These are phyloP conservation scores for Coniochaeta sp. DNA, from an alignment of 2,329 filamentous ascomycete species.

Conservation along the genomic window DNA sequence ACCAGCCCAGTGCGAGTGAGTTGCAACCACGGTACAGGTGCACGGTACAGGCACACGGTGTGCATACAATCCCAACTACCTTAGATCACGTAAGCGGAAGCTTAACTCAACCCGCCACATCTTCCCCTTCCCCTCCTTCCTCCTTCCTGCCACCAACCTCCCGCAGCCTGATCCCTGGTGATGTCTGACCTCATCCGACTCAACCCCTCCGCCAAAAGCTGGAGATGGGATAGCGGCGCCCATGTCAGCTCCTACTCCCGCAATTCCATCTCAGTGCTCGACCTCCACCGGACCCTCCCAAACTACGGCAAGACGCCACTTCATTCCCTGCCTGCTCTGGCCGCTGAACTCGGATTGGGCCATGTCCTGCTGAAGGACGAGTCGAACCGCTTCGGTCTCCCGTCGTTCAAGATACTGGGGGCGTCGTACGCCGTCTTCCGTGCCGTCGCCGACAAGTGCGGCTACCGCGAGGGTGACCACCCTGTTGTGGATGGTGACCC, in stretches of 20 bases:
- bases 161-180: too few relatives aligned
- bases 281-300: constrained; percentile 53
- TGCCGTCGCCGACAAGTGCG: constrained; percentile 40
- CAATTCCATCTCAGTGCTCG: constrained; percentile 18
- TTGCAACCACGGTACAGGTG: too few relatives aligned
- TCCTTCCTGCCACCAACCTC: too few relatives aligned
- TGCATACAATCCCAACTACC: too few relatives aligned
- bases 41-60: too few relatives aligned
- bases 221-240: background rate
- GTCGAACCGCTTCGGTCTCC: constrained; percentile 58
- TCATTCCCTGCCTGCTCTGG: constrained; percentile 40
- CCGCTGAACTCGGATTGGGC: constrained; percentile 48
- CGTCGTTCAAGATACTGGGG: constrained; percentile 74
- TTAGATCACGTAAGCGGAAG: too few relatives aligned
- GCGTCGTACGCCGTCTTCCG: constrained; percentile 67
- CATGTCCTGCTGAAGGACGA: constrained; percentile 66
- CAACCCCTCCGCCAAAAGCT: background rate
- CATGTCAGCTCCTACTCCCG: background rate
- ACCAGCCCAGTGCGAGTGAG: too few relatives aligned
- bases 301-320: constrained; percentile 50
- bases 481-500: constrained; percentile 7
- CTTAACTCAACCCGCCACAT: too few relatives aligned
- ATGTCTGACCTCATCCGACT: background rate
- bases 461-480: constrained; percentile 35
- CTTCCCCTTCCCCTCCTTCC: too few relatives aligned